These are phyloP conservation scores for Calocera cornea DNA, from an alignment of 768 basidiomycete species.

Conservation along the genomic window DNA sequence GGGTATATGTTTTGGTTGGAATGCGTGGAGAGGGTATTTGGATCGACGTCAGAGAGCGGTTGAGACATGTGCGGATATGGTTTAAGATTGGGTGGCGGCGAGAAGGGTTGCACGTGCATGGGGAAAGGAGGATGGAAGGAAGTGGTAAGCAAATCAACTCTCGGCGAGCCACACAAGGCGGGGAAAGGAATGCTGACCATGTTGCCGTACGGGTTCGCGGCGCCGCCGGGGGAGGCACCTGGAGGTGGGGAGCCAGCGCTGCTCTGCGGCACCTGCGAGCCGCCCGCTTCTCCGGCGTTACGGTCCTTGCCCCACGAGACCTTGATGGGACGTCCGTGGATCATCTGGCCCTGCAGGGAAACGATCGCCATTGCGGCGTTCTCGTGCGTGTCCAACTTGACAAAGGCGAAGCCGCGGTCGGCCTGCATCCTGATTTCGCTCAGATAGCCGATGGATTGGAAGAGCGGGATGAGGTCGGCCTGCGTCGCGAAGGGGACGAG, in stretches of 20 bases:
- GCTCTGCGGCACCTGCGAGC: slow-evolving; percentile 45
- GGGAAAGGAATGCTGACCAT: slow-evolving; percentile 41
- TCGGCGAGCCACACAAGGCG: slow-evolving; percentile 4
- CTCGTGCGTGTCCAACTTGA: slow-evolving; percentile 96
- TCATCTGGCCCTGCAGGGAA: slow-evolving; percentile 90
- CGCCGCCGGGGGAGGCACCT: slow-evolving; percentile 17
- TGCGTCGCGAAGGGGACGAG: slow-evolving; percentile 95
- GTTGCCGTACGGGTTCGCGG: slow-evolving; percentile 53
- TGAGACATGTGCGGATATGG: slow-evolving; percentile 9
- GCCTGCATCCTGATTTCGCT: slow-evolving; percentile 99
- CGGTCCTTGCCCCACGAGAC: slow-evolving; percentile 99
- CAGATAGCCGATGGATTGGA: slow-evolving; percentile 97
- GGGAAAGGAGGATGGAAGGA: not conserved
- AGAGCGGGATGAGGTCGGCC: slow-evolving; percentile 91
- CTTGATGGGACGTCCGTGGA: slow-evolving; percentile 94
- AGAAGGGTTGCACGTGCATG: not conserved
- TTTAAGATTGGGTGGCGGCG: slow-evolving; percentile 5
- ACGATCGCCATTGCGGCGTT: slow-evolving; percentile 97
- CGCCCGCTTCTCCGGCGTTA: slow-evolving; percentile 51
- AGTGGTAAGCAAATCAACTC: slow-evolving; percentile 5
- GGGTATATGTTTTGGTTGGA: not conserved
- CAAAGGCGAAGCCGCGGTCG: slow-evolving; percentile 96
- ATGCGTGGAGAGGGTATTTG: not conserved
- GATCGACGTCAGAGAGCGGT: slow-evolving; percentile 5
- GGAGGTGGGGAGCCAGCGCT: slow-evolving; percentile 21